phyloP scores from a whole-genome alignment of 768 basidiomycete genomes.

The Russula sp. region DNA sequence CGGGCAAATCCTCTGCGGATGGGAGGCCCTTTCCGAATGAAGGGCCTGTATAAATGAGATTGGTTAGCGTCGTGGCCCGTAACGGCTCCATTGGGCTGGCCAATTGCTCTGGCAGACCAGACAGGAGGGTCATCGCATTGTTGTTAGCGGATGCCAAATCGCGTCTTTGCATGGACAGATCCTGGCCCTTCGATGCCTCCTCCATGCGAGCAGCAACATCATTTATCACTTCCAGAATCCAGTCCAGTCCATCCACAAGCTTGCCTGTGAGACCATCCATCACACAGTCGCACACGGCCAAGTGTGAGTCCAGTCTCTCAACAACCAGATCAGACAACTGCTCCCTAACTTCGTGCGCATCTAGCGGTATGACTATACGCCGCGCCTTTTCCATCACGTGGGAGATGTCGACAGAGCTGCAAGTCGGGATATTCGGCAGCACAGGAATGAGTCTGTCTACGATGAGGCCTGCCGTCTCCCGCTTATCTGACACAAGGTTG shows the following conservation, averaged over 20 bases:
- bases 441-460: conserved; percentile 64
- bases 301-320: conserved; percentile 72
- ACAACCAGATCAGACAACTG: conserved; percentile 85
- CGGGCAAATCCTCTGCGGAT: conserved; percentile 28
- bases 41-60: conserved; percentile 20
- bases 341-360: conserved; percentile 82
- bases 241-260: conserved; percentile 47
- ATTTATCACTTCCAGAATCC: conserved; percentile 36
- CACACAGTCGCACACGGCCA: conserved; percentile 68
- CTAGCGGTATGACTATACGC: conserved; percentile 64
- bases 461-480: conserved; percentile 79
- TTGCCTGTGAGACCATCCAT: conserved; percentile 50
- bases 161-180: conserved; percentile 32
- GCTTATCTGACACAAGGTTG: conserved; percentile 81
- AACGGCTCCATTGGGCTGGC: conserved; percentile 39
- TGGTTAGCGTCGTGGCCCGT: conserved; percentile 27
- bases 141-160: conserved; percentile 36
- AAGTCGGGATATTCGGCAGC: conserved; percentile 37
- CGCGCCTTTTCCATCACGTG: conserved; percentile 65
- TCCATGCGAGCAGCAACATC: conserved; percentile 36
- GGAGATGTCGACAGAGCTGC: conserved; percentile 41
- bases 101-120: conserved; percentile 43
- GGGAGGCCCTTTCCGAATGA: conserved; percentile 19
- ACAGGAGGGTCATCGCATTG: conserved; percentile 36
- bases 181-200: conserved; percentile 37